Base-by-base conservation (phyloP, 2,329 filamentous ascomycete genomes). In the Hypoxylon sp. region DNA sequence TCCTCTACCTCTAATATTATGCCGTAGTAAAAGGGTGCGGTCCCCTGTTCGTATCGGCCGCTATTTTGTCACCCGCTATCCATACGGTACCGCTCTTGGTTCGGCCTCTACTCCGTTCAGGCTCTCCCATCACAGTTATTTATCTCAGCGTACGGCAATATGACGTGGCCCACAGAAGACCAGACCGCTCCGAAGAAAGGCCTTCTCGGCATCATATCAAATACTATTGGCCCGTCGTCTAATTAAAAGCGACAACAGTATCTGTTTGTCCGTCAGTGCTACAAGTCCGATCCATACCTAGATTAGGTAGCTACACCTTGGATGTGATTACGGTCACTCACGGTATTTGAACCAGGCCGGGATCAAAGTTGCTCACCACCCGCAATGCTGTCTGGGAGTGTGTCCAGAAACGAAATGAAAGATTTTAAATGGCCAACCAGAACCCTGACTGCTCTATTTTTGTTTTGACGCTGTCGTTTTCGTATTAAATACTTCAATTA, bases 281-380 rank as follows among this genome's bases (percentile, higher is more conserved):
- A 24, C 16, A n/a, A 51, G 9, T 38, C 5, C 20, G 26, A 14
- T 20, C 20, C 1, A 16, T n/a, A 38, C 12, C 8, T 51, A n/a
- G n/a, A n/a, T n/a, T n/a, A n/a, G n/a, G n/a, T n/a, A n/a, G n/a
- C 24, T 6, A 14, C 9, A n/a, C 14, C 12, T 18, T 26, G 32
- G 24, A 8, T n/a, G n/a, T n/a, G 22, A 16, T 51, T 51, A 51
- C 49, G 32, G 49, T 51, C n/a, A 16, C 32, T 40, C 32, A 51
- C 32, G 4, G 20, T 40, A 18, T 38, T 51, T 5, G 2, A 51
- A n/a, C 2, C 12, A 6, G 24, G 9, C 16, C 26, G 3, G 3
- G 5, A 16, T 26, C 28, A 38, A 38, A 16, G 12, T 18, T 16
- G 20, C 11, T 26, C 7, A 26, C 11, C 2, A 40, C 18, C 44